A percentile compares a stretch with the other conserved stretches of the same genome.
These are phyloP conservation scores for Acanthamoeba sp. DNA, from an alignment of 208 protist genomes.

Conservation along the genomic window DNA sequence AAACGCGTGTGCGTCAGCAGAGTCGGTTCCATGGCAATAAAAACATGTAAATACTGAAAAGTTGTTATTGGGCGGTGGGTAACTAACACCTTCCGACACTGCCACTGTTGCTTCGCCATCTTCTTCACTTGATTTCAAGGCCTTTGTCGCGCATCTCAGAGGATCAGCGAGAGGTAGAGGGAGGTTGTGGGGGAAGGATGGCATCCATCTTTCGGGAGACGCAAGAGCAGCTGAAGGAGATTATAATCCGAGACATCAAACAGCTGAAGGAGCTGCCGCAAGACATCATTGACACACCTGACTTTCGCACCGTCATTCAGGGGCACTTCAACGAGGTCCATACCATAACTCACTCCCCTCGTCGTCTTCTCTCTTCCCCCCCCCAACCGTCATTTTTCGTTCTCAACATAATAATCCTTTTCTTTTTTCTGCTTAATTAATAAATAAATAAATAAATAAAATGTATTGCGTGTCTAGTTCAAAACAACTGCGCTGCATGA, in stretches of 20 bases:
- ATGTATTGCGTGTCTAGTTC: neutral
- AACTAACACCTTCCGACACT: no score
- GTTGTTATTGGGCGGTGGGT: no score
- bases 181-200: no score
- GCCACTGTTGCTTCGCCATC: no score
- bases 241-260: slow-evolving; percentile 15
- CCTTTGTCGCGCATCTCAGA: no score
- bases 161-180: no score
- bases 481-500: slow-evolving; percentile 47
- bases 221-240: neutral
- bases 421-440: neutral
- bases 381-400: neutral
- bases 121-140: no score
- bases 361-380: neutral
- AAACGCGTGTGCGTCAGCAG: no score
- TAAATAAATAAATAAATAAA: neutral
- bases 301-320: neutral
- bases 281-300: neutral
- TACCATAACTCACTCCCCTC: neutral
- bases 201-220: slow-evolving; percentile 3
- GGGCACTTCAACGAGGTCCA: neutral
- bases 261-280: slow-evolving; percentile 5
- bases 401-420: neutral
- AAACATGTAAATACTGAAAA: no score
- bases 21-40: no score